A percentile compares a stretch with the other conserved stretches of the same genome.
These are phyloP conservation scores for Alternaria conjuncta DNA, from an alignment of 2,329 filamentous ascomycete species.

Conservation along the genomic window DNA sequence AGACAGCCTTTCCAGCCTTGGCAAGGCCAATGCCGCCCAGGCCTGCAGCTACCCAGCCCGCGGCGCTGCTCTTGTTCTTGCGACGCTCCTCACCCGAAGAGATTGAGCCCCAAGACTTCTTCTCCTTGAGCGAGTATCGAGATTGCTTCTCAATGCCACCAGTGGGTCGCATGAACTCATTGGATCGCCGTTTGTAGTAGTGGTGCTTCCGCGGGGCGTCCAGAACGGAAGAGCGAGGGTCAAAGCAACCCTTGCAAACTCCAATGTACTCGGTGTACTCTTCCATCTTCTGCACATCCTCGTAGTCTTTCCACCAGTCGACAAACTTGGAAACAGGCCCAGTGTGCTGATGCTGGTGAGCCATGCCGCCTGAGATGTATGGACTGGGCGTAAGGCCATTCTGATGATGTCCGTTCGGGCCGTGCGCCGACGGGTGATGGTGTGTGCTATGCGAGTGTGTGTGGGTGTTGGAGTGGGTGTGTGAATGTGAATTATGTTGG, in stretches of 20 bases:
- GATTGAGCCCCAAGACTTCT: constrained; percentile 39
- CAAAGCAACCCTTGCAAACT: constrained; percentile 70
- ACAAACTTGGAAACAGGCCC: constrained; percentile 63
- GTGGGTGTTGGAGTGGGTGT: constrained; percentile 38
- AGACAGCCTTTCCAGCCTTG: constrained; percentile 61
- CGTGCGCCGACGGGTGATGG: constrained; percentile 38
- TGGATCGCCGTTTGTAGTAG: constrained; percentile 56
- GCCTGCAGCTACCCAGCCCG: constrained; percentile 61
- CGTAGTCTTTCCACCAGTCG: constrained; percentile 68
- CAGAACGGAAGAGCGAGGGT: constrained; percentile 61
- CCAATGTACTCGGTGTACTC: constrained; percentile 72
- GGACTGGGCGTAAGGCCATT: constrained; percentile 26
- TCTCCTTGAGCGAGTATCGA: constrained; percentile 55
- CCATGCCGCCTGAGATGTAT: constrained; percentile 48
- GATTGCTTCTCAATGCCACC: constrained; percentile 66
- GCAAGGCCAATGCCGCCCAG: constrained; percentile 62
- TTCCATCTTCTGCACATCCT: constrained; percentile 70
- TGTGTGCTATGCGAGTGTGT: constrained; percentile 19
- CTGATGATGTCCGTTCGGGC: constrained; percentile 31
- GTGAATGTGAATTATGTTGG: constrained; percentile 46
- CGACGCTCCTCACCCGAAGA: constrained; percentile 44
- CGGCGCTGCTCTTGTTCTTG: constrained; percentile 52
- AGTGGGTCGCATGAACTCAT: constrained; percentile 50
- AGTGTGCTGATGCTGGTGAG: constrained; percentile 59
- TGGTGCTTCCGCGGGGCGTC: constrained; percentile 68